Base-by-base conservation (phyloP, 495 filamentous ascomycete genomes). In the Venustampulla echinocandica region DNA sequence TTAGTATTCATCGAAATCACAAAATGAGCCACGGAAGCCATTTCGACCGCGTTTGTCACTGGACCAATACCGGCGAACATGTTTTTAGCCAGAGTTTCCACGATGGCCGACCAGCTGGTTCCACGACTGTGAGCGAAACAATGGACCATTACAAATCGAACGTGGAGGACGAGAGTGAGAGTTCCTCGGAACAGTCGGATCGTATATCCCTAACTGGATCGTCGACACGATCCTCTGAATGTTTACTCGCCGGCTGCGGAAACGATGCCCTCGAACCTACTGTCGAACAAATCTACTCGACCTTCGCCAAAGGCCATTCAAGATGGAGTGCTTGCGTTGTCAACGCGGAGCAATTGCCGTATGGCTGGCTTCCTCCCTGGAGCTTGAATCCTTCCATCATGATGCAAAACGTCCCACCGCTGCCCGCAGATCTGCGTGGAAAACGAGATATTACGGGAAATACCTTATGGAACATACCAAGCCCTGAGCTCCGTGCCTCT, bases 381-480 rank as follows among this genome's bases (percentile, higher is more conserved):
- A 20, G 38, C 38, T 41, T 41, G 38, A 14, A 41, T 20, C 38
- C 38, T 10, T 41, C 38, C 19, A 41, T 20, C 38, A 30, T 30
- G 27, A 7, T 30, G 13, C 6, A 30, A 30, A 13, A 30, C 27
- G 27, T 30, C 6, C 27, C 27, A 30, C 27, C 27, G 27, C 6
- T 30, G 7, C 27, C 27, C 13, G 27, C 6, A 13, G 13, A 30
- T 13, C 27, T 30, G 13, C 27, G 27, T 13, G 27, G 27, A 13
- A 30, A 30, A 13, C 27, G 13, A 30, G 27, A 30, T 13, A 30
- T 30, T 13, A 30, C 13, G 7, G 27, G 27, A 30, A 6, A 30
- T 6, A 13, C 27, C 27, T 30, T 30, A 30, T 30, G 27, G 27
- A 30, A 30, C 13, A 30, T 30, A 7, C 27, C 27, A 6, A 7